Evolutionary conservation across 2,329 filamentous ascomycete species (phyloP).

Genomic region (Trichophyton benhamiae): DNA sequence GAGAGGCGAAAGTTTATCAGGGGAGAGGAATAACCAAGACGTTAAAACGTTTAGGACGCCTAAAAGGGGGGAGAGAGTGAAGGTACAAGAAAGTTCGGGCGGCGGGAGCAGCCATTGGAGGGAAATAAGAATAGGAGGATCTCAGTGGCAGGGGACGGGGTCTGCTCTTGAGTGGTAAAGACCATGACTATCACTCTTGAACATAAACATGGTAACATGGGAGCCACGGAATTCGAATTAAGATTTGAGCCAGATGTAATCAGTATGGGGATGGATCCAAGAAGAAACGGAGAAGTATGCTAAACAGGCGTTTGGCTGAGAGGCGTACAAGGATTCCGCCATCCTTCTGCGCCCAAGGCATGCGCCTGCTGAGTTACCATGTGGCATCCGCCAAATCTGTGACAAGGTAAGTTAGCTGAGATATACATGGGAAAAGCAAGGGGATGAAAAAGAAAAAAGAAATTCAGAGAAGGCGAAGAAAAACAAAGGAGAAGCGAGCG

Average conservation of each 20-base stretch:
- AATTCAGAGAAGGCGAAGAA: not conserved
- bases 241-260: constrained; percentile 2
- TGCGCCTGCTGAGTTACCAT: constrained; percentile 1
- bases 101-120: constrained; percentile 1
- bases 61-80: not conserved
- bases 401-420: not conserved
- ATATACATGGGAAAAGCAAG: not conserved
- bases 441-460: not conserved
- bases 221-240: constrained; percentile 4
- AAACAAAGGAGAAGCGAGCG: not conserved
- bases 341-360: constrained; percentile 1
- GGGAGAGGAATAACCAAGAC: not conserved
- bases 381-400: constrained; percentile 2
- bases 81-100: not conserved
- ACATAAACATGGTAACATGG: constrained; percentile 2
- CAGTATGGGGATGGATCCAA: constrained; percentile 1
- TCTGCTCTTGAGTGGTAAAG: not conserved
- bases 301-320: constrained; percentile 3
- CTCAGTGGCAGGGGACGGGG: not conserved
- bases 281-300: not conserved
- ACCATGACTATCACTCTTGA: not conserved
- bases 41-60: constrained; percentile 1
- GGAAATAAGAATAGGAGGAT: constrained; percentile 1
- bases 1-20: constrained; percentile 6
- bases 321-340: constrained; percentile 2